Evolutionary conservation across 2,329 filamentous ascomycete species (phyloP), one percentile per base, ranked within the genome.

Genomic region (Diaporthe longicolla): DNA sequence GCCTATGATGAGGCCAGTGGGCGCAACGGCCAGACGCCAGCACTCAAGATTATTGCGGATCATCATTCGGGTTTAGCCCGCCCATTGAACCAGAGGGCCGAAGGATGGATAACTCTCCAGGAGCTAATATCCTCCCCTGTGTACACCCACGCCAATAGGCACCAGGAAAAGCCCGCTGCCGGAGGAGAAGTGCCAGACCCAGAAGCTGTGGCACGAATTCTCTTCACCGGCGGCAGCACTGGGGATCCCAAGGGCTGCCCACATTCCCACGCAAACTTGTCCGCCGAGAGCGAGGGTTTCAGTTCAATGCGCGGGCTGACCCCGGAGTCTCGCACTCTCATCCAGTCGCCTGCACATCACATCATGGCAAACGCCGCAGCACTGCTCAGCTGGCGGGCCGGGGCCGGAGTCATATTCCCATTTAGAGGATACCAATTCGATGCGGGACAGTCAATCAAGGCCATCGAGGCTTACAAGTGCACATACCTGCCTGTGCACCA

Each of bases 161-260:
- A 37, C 8, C 1, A 35, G 19, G 45, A 15, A 10, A 21, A 37
- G 24, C 2, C 7, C 1, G 1, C 21, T 8, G 21, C 17, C 13
- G 26, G 21, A 24, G 13, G 29, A 10, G 45, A 13, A 19, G 37
- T 40, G 37, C 45, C 45, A 6, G 45, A 40, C 6, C 29, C 45
- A 52, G 45, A 52, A 19, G n/a, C 19, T 17, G 29, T 52, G 7
- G 61, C 61, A 7, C 32, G 61, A 4, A 66, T 66, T 1, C 61
- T 66, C 4, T 66, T 66, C 61, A 66, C 61, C 4, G 61, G 61
- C 11, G 61, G 61, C 4, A 66, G 61, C n/a, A 66, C 61, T 0
- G 61, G 61, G 9, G 61, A 66, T n/a, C 61, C 61, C 3, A 66
- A 66, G 2, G 61, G 61, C 21, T 66, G 61, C 9, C 61, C 61